These are phyloP conservation scores for Alternaria consortialis DNA, from an alignment of 2,329 filamentous ascomycete species.

Conservation along the genomic window DNA sequence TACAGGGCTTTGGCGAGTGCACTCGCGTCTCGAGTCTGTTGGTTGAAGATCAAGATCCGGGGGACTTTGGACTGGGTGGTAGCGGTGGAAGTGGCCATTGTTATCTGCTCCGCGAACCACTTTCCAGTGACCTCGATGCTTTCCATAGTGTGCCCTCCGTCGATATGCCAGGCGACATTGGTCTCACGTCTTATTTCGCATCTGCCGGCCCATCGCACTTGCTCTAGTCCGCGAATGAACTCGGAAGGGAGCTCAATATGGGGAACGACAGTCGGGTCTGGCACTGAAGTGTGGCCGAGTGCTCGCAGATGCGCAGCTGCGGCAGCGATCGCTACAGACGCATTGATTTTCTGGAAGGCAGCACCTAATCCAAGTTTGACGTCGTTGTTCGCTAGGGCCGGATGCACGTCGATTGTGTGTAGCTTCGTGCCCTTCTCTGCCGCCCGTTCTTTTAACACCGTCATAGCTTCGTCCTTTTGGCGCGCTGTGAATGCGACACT, in stretches of 20 bases:
- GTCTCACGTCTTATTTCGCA: slow-evolving; percentile 72
- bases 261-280: slow-evolving; percentile 40
- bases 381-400: slow-evolving; percentile 53
- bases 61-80: slow-evolving; percentile 31
- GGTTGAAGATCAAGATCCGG: slow-evolving; percentile 85
- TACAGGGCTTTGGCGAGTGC: slow-evolving; percentile 72
- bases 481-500: slow-evolving; percentile 70
- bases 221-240: slow-evolving; percentile 71
- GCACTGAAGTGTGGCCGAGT: slow-evolving; percentile 54
- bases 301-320: slow-evolving; percentile 66
- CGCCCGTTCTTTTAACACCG: slow-evolving; percentile 66
- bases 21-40: slow-evolving; percentile 82
- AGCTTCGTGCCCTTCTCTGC: slow-evolving; percentile 59
- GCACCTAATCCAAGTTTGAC: slow-evolving; percentile 67
- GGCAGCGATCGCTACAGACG: slow-evolving; percentile 67
- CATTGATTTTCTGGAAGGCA: slow-evolving; percentile 70
- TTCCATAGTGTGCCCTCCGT: slow-evolving; percentile 88
- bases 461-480: slow-evolving; percentile 64
- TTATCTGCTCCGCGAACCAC: slow-evolving; percentile 72
- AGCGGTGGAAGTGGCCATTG: slow-evolving; percentile 46
- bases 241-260: slow-evolving; percentile 63
- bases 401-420: slow-evolving; percentile 60
- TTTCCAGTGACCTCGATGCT: slow-evolving; percentile 78
- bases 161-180: slow-evolving; percentile 77
- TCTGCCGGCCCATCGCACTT: slow-evolving; percentile 75